Percentiles rank a stretch among this genome's conserved stretches.
phyloP scores from a whole-genome alignment of 1,284 basidiomycete genomes.

The Marasmius oreades region DNA sequence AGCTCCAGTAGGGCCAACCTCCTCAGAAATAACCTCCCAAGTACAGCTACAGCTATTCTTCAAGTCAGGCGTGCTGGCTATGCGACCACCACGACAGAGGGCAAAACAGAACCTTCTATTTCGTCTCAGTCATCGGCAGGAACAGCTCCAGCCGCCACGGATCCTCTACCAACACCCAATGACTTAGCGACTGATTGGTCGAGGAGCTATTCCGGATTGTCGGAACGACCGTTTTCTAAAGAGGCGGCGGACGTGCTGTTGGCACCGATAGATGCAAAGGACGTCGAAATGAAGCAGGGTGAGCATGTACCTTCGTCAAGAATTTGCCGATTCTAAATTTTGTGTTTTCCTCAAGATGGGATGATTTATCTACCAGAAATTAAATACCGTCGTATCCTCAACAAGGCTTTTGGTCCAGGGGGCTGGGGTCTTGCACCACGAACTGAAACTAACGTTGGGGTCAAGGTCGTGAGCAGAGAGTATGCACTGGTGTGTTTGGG shows the following conservation, averaged over 20 bases:
- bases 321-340: background rate
- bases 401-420: slow-evolving; percentile 94
- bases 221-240: slow-evolving; percentile 72
- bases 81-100: background rate
- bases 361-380: slow-evolving; percentile 96
- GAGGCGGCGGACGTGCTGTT: slow-evolving; percentile 75
- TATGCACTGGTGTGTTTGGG: slow-evolving; percentile 95
- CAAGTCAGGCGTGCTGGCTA: background rate
- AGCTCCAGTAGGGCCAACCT: background rate
- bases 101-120: background rate
- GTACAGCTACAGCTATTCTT: background rate
- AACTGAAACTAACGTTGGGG: slow-evolving; percentile 88
- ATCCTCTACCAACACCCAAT: slow-evolving; percentile 7
- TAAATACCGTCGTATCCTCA: slow-evolving; percentile 94
- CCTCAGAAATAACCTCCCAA: background rate
- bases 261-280: slow-evolving; percentile 70
- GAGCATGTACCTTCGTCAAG: slow-evolving; percentile 21
- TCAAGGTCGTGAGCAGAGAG: slow-evolving; percentile 88
- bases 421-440: slow-evolving; percentile 97
- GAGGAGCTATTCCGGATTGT: slow-evolving; percentile 82
- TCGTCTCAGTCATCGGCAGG: background rate
- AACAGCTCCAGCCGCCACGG: background rate
- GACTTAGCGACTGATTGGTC: slow-evolving; percentile 73
- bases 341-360: slow-evolving; percentile 58
- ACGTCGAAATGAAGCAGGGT: slow-evolving; percentile 96